Evolutionary conservation across 495 filamentous ascomycete species (phyloP).

Genomic region (Penicillium atrosanguineum): DNA sequence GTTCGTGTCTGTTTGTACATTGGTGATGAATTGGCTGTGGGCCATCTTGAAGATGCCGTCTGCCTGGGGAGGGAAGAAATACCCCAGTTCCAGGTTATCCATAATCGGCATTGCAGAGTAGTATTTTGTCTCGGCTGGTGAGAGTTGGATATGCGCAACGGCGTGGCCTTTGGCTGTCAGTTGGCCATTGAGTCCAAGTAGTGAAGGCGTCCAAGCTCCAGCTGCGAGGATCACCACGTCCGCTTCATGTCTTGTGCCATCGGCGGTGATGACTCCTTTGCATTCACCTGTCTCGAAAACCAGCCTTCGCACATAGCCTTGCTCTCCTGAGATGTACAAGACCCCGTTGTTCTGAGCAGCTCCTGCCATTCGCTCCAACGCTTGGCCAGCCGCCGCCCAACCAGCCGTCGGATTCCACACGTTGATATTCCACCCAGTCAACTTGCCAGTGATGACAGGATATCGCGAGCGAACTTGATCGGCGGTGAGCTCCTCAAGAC

Average conservation of each 20-base stretch:
- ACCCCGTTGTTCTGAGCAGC: conserved; percentile 23
- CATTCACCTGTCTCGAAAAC: conserved; percentile 17
- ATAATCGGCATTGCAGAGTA: conserved; percentile 13
- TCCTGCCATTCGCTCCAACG: conserved; percentile 25
- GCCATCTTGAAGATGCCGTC: conserved; percentile 16
- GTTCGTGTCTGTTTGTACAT: not conserved
- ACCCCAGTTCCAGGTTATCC: conserved; percentile 24
- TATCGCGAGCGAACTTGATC: conserved; percentile 19
- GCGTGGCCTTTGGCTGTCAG: conserved; percentile 24
- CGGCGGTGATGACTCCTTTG: conserved; percentile 29
- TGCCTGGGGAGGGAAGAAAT: conserved; percentile 14
- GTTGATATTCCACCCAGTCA: conserved; percentile 29
- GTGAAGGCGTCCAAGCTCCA: conserved; percentile 31
- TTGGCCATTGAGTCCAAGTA: conserved; percentile 35
- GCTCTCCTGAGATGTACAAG: conserved; percentile 25
- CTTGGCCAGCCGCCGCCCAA: conserved; percentile 26
- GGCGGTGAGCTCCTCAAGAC: conserved; percentile 17
- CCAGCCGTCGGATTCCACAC: conserved; percentile 32
- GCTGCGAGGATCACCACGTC: conserved; percentile 32
- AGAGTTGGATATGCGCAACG: conserved; percentile 29
- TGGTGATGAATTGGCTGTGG: conserved; percentile 22
- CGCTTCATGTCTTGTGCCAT: conserved; percentile 30
- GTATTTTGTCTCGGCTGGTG: conserved; percentile 15
- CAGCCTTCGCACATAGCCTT: conserved; percentile 22
- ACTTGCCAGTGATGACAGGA: conserved; percentile 22